Base-by-base conservation (phyloP, 163 green algal genomes). In the Chlorella variabilis region DNA sequence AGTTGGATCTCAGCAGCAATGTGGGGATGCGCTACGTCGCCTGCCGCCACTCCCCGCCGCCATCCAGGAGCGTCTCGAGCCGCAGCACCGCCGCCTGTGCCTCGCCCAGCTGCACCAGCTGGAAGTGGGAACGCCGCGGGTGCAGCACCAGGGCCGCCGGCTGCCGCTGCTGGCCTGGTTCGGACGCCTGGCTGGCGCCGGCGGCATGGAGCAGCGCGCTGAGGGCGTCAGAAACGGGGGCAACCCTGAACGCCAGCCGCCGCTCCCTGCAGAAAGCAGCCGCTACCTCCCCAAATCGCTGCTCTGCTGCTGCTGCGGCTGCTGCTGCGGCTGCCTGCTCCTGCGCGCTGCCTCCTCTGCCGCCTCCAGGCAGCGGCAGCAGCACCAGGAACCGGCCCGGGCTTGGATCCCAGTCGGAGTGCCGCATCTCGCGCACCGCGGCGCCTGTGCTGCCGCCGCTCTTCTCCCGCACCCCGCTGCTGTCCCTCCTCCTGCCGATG, bases 41-140 rank as follows among this genome's bases (percentile, higher is more conserved):
- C 27, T 36, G 23, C 34, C n/a, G 36, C 71, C 71, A 79, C 11
- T 18, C 15, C 13, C 73, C 73, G 27, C 73, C 73, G 17, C 73
- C 73, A 45, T 70, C 73, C 2, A 80, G 56, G 1, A 80, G 39
- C 4, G 48, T 56, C 25, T 70, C 73, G 15, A 80, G 56, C 54
- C 73, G 41, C 56, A 58, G 25, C 54, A 45, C 73, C 3, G 73
- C 73, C 2, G 42, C 23, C 27, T 41, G 56, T 17, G 39, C 29
- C 3, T 48, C 39, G 1, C 17, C 15, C 15, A 80, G 56, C 4
- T 23, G 56, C 54, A 80, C 38, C 36, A 70, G 27, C 56, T 71
- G 73, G 56, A 71, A 80, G 2, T 36, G 73, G 3, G 25, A 27
- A 2, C 51, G 36, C 27, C 36, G 38, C 15, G 73, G 73, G 56